Evolutionary conservation across 2,329 filamentous ascomycete species (phyloP).

Genomic region (Neofusicoccum sp.): DNA sequence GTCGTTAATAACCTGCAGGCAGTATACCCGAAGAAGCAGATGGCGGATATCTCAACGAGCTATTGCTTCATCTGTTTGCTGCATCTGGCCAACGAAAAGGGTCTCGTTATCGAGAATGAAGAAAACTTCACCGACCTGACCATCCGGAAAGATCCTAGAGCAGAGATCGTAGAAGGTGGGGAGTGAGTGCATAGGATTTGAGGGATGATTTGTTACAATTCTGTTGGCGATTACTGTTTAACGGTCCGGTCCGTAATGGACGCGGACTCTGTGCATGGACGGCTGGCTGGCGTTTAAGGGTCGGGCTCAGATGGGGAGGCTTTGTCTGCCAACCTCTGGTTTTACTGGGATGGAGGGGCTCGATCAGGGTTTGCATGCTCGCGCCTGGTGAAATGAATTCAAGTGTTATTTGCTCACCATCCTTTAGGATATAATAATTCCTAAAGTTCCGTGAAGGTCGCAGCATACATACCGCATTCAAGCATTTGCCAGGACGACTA

Average conservation of each 20-base stretch:
- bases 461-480: too few species aligned
- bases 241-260: not conserved
- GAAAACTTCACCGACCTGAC: constrained; percentile 53
- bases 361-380: not conserved
- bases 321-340: not conserved
- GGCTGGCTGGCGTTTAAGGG: not conserved
- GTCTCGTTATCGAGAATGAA: constrained; percentile 72
- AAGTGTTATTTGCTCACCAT: not conserved
- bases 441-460: too few species aligned
- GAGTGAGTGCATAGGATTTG: not conserved
- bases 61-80: constrained; percentile 92
- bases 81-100: constrained; percentile 92
- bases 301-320: not conserved
- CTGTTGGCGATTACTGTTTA: not conserved
- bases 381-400: not conserved
- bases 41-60: constrained; percentile 93
- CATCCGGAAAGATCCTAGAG: constrained; percentile 46
- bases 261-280: not conserved
- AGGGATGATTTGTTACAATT: not conserved
- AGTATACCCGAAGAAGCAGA: constrained; percentile 81
- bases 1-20: constrained; percentile 87
- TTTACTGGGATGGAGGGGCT: not conserved
- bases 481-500: too few species aligned
- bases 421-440: not conserved
- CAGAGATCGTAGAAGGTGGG: not conserved